A percentile compares a stretch with the other conserved stretches of the same genome.
Evolutionary conservation across 2,329 filamentous ascomycete genomes (phyloP).

Genomic region (Aureobasidium leucospermi): DNA sequence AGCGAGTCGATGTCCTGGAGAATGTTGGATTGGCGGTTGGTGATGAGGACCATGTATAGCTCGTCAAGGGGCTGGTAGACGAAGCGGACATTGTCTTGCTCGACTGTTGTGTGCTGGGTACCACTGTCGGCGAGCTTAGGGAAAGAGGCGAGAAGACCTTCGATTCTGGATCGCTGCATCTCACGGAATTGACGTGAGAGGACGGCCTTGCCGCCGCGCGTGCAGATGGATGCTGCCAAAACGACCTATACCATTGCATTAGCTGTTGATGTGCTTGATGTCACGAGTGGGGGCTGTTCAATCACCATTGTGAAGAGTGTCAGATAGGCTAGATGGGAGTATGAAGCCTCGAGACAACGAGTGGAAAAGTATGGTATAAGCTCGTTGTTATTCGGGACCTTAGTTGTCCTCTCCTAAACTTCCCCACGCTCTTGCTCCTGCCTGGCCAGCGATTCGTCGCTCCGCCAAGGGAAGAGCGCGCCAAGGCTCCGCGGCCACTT

Average conservation of each 20-base stretch:
- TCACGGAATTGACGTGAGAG: constrained; percentile 96
- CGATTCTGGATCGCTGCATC: constrained; percentile 93
- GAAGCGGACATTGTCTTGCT: constrained; percentile 98
- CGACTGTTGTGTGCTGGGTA: constrained; percentile 95
- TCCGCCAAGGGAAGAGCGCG: background rate
- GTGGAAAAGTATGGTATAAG: background rate
- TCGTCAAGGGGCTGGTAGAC: constrained; percentile 99
- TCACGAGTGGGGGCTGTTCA: too few relatives aligned
- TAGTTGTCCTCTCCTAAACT: constrained; percentile 13
- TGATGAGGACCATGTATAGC: constrained; percentile 99
- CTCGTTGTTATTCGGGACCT: background rate
- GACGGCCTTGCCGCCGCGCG: constrained; percentile 94
- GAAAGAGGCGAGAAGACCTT: constrained; percentile 92
- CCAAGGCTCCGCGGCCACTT: background rate
- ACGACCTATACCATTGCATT: constrained; percentile 61
- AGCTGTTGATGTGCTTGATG: background rate
- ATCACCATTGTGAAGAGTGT: background rate
- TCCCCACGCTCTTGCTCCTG: constrained; percentile 10
- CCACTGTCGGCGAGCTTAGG: constrained; percentile 94
- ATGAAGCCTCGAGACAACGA: background rate
- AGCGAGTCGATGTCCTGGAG: constrained; percentile 98
- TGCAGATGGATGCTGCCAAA: constrained; percentile 97
- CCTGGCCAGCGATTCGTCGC: background rate
- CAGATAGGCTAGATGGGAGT: background rate
- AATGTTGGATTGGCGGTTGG: constrained; percentile 98